Evolutionary conservation across 2,329 filamentous ascomycete species (phyloP).

Genomic region (Gliomastix tumulicola): DNA sequence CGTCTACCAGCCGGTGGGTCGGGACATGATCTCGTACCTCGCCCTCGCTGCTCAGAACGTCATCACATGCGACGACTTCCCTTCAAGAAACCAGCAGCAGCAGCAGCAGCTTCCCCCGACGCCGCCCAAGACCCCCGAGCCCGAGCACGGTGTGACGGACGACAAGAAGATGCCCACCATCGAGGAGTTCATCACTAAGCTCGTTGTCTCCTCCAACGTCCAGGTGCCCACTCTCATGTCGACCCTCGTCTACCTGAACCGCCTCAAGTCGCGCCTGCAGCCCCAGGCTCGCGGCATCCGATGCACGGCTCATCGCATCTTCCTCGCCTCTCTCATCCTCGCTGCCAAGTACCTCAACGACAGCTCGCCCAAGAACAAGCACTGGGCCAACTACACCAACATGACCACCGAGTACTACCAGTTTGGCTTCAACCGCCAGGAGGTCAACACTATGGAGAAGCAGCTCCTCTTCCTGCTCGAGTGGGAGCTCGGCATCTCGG

Average conservation of each 20-base stretch:
- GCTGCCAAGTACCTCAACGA: constrained; percentile 98
- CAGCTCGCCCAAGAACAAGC: constrained; percentile 99
- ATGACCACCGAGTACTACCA: constrained; percentile 57
- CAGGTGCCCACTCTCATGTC: constrained; percentile 98
- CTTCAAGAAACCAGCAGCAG: constrained; percentile 19
- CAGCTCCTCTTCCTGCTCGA: constrained; percentile 91
- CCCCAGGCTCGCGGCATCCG: constrained; percentile 93
- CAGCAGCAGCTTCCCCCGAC: constrained; percentile 36
- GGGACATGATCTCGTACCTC: constrained; percentile 72
- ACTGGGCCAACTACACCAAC: constrained; percentile 92
- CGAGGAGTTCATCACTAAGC: constrained; percentile 84
- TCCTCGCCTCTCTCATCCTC: constrained; percentile 78
- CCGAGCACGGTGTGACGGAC: constrained; percentile 31
- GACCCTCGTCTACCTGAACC: constrained; percentile 84
- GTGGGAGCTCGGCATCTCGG: constrained; percentile 83
- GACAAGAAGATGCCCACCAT: constrained; percentile 65
- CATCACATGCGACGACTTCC: constrained; percentile 67
- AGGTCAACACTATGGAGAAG: constrained; percentile 99
- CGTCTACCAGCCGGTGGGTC: constrained; percentile 68
- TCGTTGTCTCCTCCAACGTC: constrained; percentile 89
- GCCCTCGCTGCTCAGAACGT: constrained; percentile 68
- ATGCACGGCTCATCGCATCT: constrained; percentile 96
- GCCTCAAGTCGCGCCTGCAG: constrained; percentile 77
- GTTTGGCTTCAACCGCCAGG: constrained; percentile 89
- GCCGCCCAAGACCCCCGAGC: constrained; percentile 41